Conservation (phyloP, 257 asterid genomes). For the Lycium barbarum region DNA sequence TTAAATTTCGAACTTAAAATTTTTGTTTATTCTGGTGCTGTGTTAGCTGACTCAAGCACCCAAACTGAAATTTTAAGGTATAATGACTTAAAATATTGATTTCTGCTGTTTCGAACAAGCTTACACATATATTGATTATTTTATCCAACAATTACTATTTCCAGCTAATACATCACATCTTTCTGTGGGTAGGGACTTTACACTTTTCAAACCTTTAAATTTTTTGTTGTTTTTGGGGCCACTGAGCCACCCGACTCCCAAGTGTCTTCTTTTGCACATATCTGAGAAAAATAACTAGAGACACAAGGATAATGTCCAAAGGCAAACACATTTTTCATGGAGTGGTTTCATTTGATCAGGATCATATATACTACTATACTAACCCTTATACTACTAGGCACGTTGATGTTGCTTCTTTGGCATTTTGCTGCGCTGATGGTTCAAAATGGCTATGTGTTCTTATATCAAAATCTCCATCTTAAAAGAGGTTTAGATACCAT, state of each 20-base stretch:
- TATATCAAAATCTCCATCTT: background rate
- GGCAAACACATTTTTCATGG: slow-evolving; percentile 16
- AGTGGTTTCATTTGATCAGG: background rate
- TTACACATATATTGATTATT: background rate
- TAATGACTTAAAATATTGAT: background rate
- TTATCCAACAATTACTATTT: too few relatives aligned
- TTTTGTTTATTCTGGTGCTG: background rate
- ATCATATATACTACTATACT: background rate
- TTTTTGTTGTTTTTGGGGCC: background rate
- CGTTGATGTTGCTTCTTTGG: slow-evolving; percentile 1
- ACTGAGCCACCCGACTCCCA: background rate
- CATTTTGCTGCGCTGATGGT: slow-evolving; percentile 9
- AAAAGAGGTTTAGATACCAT: background rate
- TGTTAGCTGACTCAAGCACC: background rate
- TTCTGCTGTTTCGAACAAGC: background rate
- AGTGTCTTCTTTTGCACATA: too few relatives aligned
- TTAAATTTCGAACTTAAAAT: background rate
- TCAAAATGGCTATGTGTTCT: background rate
- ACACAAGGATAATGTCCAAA: background rate
- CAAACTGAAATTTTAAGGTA: background rate
- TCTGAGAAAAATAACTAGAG: background rate
- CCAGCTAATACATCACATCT: background rate
- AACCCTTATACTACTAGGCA: slow-evolving; percentile 10
- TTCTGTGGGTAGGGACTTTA: background rate
- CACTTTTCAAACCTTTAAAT: background rate